Evolutionary conservation across 768 basidiomycete genomes (phyloP).

Genomic region (Dendrothele bispora): DNA sequence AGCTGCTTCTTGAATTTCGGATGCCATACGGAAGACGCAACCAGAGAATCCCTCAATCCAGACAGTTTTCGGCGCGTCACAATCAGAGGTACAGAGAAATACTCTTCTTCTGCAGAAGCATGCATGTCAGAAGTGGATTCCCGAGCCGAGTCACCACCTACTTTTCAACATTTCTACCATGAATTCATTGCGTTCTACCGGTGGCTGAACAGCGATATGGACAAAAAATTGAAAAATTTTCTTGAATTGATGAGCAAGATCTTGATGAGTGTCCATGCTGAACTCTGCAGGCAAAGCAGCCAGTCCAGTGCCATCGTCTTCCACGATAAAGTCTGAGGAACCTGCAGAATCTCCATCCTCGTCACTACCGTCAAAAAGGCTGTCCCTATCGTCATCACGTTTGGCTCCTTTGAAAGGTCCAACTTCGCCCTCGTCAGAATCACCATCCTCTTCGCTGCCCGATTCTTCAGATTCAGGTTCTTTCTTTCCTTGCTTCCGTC

Average conservation of each 20-base stretch:
- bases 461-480: conserved; percentile 27
- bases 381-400: conserved; percentile 35
- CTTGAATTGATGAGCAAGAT: conserved; percentile 80
- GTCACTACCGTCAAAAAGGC: conserved; percentile 37
- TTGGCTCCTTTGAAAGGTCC: conserved; percentile 47
- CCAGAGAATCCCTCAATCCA: conserved; percentile 71
- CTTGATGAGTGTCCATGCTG: conserved; percentile 78
- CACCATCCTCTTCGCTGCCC: conserved; percentile 24
- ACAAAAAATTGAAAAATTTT: conserved; percentile 87
- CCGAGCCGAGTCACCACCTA: conserved; percentile 24
- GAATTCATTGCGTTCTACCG: conserved; percentile 49
- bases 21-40: conserved; percentile 84
- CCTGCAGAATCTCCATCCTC: conserved; percentile 35
- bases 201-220: conserved; percentile 67
- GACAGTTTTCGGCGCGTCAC: conserved; percentile 67
- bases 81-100: conserved; percentile 71
- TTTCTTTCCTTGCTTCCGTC: conserved; percentile 43
- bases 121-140: neutral
- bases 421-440: conserved; percentile 22
- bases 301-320: conserved; percentile 52
- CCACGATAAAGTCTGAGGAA: conserved; percentile 49
- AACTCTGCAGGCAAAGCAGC: conserved; percentile 71
- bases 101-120: conserved; percentile 50
- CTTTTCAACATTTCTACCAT: conserved; percentile 56
- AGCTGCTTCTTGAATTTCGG: conserved; percentile 65